Base-by-base conservation (phyloP, 78 protist species). In the slime mould (Dictyostelium discoideum) region DNA sequence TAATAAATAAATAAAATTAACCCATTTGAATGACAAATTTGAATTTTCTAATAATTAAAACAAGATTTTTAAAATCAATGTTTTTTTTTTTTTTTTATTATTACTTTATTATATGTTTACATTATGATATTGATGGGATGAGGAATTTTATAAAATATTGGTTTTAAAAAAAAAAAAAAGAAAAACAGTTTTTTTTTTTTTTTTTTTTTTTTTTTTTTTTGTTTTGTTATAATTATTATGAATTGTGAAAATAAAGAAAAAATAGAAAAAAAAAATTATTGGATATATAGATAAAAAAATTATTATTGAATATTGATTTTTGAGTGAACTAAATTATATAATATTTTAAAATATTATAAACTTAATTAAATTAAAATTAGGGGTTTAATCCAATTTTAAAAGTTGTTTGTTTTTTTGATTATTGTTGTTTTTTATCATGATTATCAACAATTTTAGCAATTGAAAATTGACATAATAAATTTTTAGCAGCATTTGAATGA, bases 401-500 rank as follows among this genome's bases (percentile, higher is more conserved):
- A 16, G 0, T 67, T 24, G 32, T 73, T 14, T 74, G 37, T 74
- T 29, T n/a, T 72, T 74, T 74, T 13, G 9, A 60, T 46, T 84
- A 84, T 29, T 39, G 65, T 32, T 50, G 24, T 54, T 84, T 84
- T 46, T 84, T 60, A 26, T 50, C 46, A 42, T n/a, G n/a, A n/a
- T n/a, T n/a, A n/a, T 39, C 26, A 1, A 26, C 10, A 84, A 42
- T 48, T 24, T 26, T 84, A 22, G 97, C 97, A 46, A 95, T 92
- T 82, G 95, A 57, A 73, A 95, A 86, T 84, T 86, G 92, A 73
- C 89, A 57, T 18, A 95, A 11, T 18, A 95, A 82, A 60, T 95
- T 95, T 37, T 85, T 46, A 22, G 94, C 97, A 46, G 94, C 97
- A 20, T 83, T 87, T 13, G 86, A 82, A 32, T 95, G 97, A 87